Conservation (phyloP, 495 filamentous ascomycete genomes). For the Podospora pseudopauciseta region DNA sequence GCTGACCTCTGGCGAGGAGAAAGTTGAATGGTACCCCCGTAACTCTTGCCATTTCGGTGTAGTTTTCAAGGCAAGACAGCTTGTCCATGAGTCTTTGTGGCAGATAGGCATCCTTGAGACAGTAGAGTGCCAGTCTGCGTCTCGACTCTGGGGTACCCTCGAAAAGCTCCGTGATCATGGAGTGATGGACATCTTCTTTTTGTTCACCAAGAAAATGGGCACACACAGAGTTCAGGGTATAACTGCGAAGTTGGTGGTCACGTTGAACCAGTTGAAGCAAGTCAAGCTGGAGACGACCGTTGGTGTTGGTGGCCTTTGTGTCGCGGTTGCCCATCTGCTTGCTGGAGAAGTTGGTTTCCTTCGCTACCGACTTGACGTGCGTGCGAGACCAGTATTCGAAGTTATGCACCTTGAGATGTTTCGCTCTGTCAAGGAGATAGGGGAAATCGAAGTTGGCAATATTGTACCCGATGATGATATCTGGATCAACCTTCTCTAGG, state of each 20-base stretch:
- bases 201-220: slow-evolving; percentile 96
- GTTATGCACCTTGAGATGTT: slow-evolving; percentile 65
- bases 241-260: slow-evolving; percentile 91
- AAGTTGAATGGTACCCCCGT: slow-evolving; percentile 98
- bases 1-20: slow-evolving; percentile 86
- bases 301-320: slow-evolving; percentile 88
- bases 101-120: slow-evolving; percentile 95
- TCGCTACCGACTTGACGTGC: slow-evolving; percentile 60
- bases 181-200: slow-evolving; percentile 98
- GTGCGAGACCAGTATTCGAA: slow-evolving; percentile 85
- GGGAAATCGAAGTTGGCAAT: slow-evolving; percentile 99
- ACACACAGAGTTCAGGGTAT: slow-evolving; percentile 95
- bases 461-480: slow-evolving; percentile 99
- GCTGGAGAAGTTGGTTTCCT: slow-evolving; percentile 82
- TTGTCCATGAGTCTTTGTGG: slow-evolving; percentile 96
- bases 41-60: slow-evolving; percentile 99
- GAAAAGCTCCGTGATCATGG: slow-evolving; percentile 97
- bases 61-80: slow-evolving; percentile 94
- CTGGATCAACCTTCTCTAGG: slow-evolving; percentile 84
- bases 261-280: slow-evolving; percentile 88
- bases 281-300: slow-evolving; percentile 89
- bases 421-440: slow-evolving; percentile 87
- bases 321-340: slow-evolving; percentile 99
- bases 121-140: slow-evolving; percentile 89
- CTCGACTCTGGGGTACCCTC: slow-evolving; percentile 92